These are phyloP conservation scores for Calocera cornea DNA, from an alignment of 768 basidiomycete species.

Conservation along the genomic window DNA sequence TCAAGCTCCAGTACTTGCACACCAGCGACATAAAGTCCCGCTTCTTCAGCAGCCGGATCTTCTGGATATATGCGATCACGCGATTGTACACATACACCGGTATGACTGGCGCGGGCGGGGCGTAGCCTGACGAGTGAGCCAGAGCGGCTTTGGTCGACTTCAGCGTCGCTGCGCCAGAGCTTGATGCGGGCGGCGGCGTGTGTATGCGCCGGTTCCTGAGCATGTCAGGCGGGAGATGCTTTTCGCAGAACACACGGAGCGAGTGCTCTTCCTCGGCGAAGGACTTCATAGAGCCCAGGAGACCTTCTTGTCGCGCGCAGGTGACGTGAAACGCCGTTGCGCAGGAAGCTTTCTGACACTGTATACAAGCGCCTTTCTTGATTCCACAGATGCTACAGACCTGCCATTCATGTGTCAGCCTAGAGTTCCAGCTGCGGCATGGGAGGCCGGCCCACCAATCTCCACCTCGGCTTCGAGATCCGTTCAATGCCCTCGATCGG, in stretches of 20 bases:
- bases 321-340: conserved; percentile 90
- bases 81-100: conserved; percentile 72
- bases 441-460: conserved; percentile 53
- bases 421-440: background rate
- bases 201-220: background rate
- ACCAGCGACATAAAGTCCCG: conserved; percentile 59
- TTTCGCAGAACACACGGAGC: conserved; percentile 75
- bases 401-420: conserved; percentile 28
- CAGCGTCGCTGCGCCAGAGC: background rate
- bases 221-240: conserved; percentile 49
- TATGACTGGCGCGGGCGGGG: conserved; percentile 46
- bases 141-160: conserved; percentile 46
- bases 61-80: conserved; percentile 58
- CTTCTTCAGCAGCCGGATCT: conserved; percentile 61
- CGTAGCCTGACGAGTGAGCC: conserved; percentile 27
- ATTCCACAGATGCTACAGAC: conserved; percentile 48
- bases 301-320: conserved; percentile 76
- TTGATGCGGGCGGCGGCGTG: background rate
- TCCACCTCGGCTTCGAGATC: conserved; percentile 87
- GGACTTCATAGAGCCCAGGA: conserved; percentile 78
- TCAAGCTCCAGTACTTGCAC: conserved; percentile 94
- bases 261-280: conserved; percentile 55
- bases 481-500: conserved; percentile 81
- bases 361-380: conserved; percentile 77
- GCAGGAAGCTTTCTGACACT: conserved; percentile 82